Evolutionary conservation across 768 basidiomycete genomes (phyloP).

Genomic region (Hygrocybe punicea): DNA sequence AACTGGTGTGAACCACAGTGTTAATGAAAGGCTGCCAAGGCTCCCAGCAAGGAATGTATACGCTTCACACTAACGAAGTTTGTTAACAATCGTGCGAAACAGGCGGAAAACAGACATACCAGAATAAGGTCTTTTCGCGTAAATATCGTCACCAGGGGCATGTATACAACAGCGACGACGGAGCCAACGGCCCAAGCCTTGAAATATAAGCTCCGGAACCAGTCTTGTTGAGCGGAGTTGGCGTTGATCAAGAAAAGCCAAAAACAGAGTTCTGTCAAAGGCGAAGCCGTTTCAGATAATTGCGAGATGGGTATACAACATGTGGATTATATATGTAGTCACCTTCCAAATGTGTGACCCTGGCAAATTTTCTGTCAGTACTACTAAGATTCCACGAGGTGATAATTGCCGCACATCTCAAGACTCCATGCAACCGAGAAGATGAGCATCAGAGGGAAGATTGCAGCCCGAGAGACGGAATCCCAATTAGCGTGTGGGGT

Average conservation of each 20-base stretch:
- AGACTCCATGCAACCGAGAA: conserved; percentile 69
- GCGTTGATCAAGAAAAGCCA: conserved; percentile 82
- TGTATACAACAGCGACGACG: conserved; percentile 51
- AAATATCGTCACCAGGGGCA: conserved; percentile 68
- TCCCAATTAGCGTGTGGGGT: conserved; percentile 63
- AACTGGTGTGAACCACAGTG: conserved; percentile 70
- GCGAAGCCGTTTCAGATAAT: conserved; percentile 7
- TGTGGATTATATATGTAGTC: conserved; percentile 7
- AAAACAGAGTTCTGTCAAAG: conserved; percentile 68
- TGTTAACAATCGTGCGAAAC: conserved; percentile 4
- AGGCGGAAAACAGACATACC: conserved; percentile 36
- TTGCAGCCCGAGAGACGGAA: conserved; percentile 39
- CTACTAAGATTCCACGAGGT: background rate
- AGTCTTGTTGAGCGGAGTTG: conserved; percentile 58
- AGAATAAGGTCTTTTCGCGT: conserved; percentile 57
- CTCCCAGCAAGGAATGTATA: conserved; percentile 68
- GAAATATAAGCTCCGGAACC: conserved; percentile 77
- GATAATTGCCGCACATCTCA: conserved; percentile 56
- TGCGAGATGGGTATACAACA: background rate
- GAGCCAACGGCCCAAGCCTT: conserved; percentile 71
- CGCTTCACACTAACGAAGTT: conserved; percentile 54
- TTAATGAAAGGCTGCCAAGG: conserved; percentile 64
- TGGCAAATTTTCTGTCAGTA: conserved; percentile 23
- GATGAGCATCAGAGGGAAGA: conserved; percentile 63
- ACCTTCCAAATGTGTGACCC: conserved; percentile 82